A percentile compares a stretch with the other conserved stretches of the same genome.
Evolutionary conservation across 1,284 basidiomycete species (phyloP).

Genomic region (Athelia psychrophila): DNA sequence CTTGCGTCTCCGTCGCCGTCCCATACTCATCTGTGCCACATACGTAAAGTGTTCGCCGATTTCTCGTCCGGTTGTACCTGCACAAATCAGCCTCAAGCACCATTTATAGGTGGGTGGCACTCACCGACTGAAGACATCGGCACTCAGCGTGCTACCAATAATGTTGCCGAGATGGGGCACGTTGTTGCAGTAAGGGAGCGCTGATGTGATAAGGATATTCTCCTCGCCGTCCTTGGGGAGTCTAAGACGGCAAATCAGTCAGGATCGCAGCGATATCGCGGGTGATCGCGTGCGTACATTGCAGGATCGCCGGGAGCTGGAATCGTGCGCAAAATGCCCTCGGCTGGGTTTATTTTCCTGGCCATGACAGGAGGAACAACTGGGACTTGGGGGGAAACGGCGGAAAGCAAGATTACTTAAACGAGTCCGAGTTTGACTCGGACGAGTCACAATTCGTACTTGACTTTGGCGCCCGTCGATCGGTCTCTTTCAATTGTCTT

Average conservation of each 20-base stretch:
- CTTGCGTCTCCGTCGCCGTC: conserved; percentile 97
- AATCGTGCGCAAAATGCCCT: conserved; percentile 58
- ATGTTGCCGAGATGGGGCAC: conserved; percentile 99
- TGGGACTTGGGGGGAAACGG: no score
- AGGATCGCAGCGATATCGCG: not conserved
- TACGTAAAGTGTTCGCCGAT: conserved; percentile 77
- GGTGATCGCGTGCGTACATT: conserved; percentile 33
- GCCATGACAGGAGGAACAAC: no score
- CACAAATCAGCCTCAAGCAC: not conserved
- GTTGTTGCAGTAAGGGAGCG: conserved; percentile 98
- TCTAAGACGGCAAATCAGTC: conserved; percentile 36
- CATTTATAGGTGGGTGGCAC: conserved; percentile 24
- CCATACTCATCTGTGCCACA: conserved; percentile 99
- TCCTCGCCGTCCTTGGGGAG: conserved; percentile 82
- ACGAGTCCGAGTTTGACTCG: no score
- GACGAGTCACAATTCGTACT: conserved; percentile 1
- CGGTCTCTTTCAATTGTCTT: no score
- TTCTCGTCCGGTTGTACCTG: conserved; percentile 42
- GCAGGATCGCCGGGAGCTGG: conserved; percentile 46
- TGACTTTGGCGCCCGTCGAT: not conserved
- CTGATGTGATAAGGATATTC: conserved; percentile 93
- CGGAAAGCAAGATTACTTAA: no score
- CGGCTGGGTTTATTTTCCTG: conserved; percentile 62
- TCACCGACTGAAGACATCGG: conserved; percentile 95
- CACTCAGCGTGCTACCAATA: conserved; percentile 94